Evolutionary conservation across 306 rosid genomes (phyloP).

Genomic region (Vicia villosa): DNA sequence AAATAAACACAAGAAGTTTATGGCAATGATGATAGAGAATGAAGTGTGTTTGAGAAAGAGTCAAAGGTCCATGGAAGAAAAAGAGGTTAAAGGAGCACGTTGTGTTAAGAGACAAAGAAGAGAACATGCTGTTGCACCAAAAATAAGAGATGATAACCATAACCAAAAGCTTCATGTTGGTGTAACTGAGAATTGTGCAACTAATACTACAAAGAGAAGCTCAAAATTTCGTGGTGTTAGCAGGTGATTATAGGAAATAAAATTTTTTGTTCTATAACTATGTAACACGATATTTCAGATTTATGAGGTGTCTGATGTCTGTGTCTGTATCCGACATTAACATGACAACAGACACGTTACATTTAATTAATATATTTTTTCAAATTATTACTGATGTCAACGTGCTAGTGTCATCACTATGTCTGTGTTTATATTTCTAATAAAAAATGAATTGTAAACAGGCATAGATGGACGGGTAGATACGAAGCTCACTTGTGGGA

Average conservation of each 20-base stretch:
- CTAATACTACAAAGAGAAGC: conserved; percentile 66
- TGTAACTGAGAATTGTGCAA: conserved; percentile 40
- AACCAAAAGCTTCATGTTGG: conserved; percentile 24
- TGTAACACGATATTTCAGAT: too few species aligned
- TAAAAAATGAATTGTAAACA: conserved; percentile 34
- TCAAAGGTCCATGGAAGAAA: conserved; percentile 37
- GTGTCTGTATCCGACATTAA: too few species aligned
- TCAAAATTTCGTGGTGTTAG: conserved; percentile 88
- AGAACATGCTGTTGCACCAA: conserved; percentile 31
- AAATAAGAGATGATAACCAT: background rate
- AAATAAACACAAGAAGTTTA: conserved; percentile 25
- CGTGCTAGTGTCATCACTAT: background rate
- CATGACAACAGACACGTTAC: too few species aligned
- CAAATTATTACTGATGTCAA: too few species aligned
- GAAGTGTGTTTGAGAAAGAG: conserved; percentile 42
- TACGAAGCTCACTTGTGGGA: conserved; percentile 96
- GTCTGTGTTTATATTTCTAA: conserved; percentile 25
- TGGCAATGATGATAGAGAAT: conserved; percentile 52
- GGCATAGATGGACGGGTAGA: conserved; percentile 95
- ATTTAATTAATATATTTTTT: too few species aligned
- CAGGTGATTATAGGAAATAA: conserved; percentile 46
- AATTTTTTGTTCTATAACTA: background rate
- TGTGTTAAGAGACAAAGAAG: conserved; percentile 67
- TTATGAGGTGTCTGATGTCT: too few species aligned
- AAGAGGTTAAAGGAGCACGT: conserved; percentile 38